Evolutionary conservation across 768 basidiomycete species (phyloP).

Genomic region (Hortiboletus campestris): DNA sequence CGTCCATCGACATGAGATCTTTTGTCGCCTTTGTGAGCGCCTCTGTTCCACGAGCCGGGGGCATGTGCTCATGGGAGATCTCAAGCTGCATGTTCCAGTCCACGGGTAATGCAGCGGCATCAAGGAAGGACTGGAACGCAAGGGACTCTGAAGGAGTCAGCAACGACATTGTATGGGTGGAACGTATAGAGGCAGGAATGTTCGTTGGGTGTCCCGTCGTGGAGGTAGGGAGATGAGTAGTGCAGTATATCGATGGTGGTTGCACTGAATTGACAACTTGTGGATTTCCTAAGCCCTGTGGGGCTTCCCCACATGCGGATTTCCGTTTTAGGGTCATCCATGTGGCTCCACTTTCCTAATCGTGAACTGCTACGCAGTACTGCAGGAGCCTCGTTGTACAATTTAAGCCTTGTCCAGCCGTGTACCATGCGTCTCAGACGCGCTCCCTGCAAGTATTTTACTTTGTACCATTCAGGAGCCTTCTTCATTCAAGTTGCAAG

Average conservation of each 20-base stretch:
- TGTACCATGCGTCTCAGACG: neutral
- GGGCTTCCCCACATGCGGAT: conserved; percentile 24
- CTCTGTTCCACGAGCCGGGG: conserved; percentile 54
- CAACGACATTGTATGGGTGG: conserved; percentile 47
- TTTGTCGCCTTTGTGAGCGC: conserved; percentile 77
- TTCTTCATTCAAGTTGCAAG: neutral
- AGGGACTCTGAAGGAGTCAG: conserved; percentile 65
- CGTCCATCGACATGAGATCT: conserved; percentile 75
- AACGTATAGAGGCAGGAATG: neutral
- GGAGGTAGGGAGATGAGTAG: neutral
- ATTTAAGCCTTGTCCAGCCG: neutral
- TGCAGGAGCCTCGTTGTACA: neutral
- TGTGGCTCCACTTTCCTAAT: conserved; percentile 16
- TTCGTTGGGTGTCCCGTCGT: neutral
- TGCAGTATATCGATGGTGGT: conserved; percentile 7
- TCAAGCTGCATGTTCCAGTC: conserved; percentile 48
- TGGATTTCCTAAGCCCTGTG: conserved; percentile 25
- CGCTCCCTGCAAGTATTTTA: neutral
- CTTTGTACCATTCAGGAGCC: neutral
- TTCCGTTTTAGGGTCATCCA: conserved; percentile 20
- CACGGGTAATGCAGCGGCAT: conserved; percentile 39
- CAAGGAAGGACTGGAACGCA: conserved; percentile 69
- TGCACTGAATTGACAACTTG: conserved; percentile 17
- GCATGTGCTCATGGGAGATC: conserved; percentile 43
- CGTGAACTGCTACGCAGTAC: neutral